Percentiles rank a stretch among this genome's conserved stretches.
Evolutionary conservation across 2,329 filamentous ascomycete genomes (phyloP).

Genomic region (Aspergillus clavatus): DNA sequence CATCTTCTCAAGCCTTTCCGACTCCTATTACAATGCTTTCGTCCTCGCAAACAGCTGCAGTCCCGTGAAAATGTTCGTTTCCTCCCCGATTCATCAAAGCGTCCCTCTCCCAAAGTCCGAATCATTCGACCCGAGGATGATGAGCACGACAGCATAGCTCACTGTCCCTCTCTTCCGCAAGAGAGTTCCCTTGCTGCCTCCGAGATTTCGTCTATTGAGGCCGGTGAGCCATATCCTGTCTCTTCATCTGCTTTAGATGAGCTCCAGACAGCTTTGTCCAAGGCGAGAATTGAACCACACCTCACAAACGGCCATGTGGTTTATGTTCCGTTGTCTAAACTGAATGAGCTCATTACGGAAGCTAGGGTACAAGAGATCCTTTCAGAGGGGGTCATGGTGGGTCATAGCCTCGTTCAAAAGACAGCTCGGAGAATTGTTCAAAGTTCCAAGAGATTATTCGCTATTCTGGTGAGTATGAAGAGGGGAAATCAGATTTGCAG

Average conservation of each 20-base stretch:
- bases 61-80: background rate
- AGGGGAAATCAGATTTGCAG: background rate
- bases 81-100: background rate
- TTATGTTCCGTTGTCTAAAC: background rate
- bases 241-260: background rate
- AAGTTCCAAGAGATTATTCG: background rate
- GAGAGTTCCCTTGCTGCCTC: background rate
- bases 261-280: background rate
- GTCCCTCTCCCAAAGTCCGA: background rate
- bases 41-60: background rate
- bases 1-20: background rate
- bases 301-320: background rate
- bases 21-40: background rate
- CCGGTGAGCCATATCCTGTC: background rate
- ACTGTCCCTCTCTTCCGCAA: background rate
- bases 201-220: too few relatives aligned
- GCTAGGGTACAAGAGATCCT: conserved; percentile 1
- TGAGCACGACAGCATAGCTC: too few relatives aligned
- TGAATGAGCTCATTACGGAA: background rate
- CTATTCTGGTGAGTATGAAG: background rate
- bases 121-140: too few relatives aligned
- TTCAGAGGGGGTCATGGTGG: background rate
- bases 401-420: background rate
- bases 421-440: conserved; percentile 1
- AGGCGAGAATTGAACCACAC: background rate